These are phyloP conservation scores for Trichoderma sp. DNA, from an alignment of 2,329 filamentous ascomycete species.

Conservation along the genomic window DNA sequence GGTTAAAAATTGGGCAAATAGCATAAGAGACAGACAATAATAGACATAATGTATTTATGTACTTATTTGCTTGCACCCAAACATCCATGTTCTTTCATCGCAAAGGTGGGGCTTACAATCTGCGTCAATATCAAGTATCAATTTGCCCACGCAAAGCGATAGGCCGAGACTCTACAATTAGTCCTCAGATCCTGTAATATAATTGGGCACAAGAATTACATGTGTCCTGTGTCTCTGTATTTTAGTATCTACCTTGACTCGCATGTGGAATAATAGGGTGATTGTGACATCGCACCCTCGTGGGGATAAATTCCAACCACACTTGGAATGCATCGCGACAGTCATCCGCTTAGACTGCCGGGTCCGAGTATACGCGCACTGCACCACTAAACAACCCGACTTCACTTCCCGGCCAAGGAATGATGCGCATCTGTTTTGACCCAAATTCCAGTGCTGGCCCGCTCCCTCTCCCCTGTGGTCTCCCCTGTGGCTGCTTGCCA, in stretches of 20 bases:
- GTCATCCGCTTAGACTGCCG: not conserved
- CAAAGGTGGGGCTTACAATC: not conserved
- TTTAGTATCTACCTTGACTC: not conserved
- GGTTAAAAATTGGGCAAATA: not conserved
- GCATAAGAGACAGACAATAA: not conserved
- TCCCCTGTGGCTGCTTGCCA: not conserved
- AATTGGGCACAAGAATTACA: not conserved
- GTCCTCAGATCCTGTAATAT: not conserved
- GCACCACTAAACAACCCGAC: not conserved
- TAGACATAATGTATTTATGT: not conserved
- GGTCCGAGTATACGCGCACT: too few relatives aligned
- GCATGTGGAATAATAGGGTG: not conserved
- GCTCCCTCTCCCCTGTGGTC: constrained; percentile 2
- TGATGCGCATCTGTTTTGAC: constrained; percentile 7
- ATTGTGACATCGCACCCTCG: not conserved
- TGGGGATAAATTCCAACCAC: constrained; percentile 7
- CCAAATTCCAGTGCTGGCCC: constrained; percentile 20
- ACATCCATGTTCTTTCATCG: not conserved
- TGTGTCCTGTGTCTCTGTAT: not conserved
- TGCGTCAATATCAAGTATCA: not conserved
- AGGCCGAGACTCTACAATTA: not conserved
- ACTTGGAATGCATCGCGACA: constrained; percentile 22
- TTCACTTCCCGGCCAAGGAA: not conserved
- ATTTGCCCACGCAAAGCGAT: not conserved
- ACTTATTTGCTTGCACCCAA: not conserved